A percentile compares a stretch with the other conserved stretches of the same genome.
Evolutionary conservation across 2,329 filamentous ascomycete species (phyloP).

Genomic region (Talaromyces pinophilus): DNA sequence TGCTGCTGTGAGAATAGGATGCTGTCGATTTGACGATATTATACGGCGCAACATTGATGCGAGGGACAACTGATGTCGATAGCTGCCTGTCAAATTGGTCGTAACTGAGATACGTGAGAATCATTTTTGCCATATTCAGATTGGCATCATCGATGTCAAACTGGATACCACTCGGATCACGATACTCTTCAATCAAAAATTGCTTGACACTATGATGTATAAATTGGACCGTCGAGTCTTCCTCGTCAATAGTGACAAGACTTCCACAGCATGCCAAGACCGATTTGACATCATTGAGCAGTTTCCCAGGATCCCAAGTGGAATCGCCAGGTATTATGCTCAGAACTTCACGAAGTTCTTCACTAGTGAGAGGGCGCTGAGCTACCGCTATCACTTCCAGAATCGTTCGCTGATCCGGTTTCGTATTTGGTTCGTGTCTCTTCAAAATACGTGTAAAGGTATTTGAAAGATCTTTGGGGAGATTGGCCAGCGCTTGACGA

Average conservation of each 20-base stretch:
- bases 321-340: background rate
- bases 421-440: background rate
- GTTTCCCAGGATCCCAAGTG: background rate
- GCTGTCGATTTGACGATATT: background rate
- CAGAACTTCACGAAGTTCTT: conserved; percentile 1
- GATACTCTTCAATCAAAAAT: background rate
- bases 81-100: background rate
- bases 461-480: conserved; percentile 13
- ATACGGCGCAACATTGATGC: background rate
- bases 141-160: background rate
- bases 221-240: conserved; percentile 7
- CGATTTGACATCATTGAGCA: background rate
- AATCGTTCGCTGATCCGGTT: conserved; percentile 3
- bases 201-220: conserved; percentile 16
- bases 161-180: background rate
- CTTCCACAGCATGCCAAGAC: conserved; percentile 3
- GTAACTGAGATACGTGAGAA: conserved; percentile 11
- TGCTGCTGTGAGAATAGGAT: background rate
- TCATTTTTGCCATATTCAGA: background rate
- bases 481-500: conserved; percentile 3
- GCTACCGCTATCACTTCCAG: background rate
- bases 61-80: conserved; percentile 1
- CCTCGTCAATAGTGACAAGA: conserved; percentile 13
- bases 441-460: conserved; percentile 10
- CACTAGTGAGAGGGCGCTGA: conserved; percentile 6